These are phyloP conservation scores for Vanilla planifolia DNA, from an alignment of 106 monocot genomes.

Conservation along the genomic window DNA sequence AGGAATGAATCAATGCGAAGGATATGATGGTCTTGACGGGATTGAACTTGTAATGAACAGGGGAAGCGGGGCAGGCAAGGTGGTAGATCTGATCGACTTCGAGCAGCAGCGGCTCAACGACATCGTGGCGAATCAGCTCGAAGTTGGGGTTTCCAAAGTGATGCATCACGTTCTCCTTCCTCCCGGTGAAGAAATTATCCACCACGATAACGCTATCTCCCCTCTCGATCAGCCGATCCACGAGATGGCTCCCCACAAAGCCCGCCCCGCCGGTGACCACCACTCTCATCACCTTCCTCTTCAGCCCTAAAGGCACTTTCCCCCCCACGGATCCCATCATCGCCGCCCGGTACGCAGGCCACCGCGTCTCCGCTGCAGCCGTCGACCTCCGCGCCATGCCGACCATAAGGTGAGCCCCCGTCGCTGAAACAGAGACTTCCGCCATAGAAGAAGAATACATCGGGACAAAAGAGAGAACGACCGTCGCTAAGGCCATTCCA, in stretches of 20 bases:
- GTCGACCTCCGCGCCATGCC: not conserved
- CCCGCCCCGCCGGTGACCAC: slow-evolving; percentile 86
- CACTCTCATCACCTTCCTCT: slow-evolving; percentile 60
- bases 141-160: slow-evolving; percentile 77
- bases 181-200: slow-evolving; percentile 92
- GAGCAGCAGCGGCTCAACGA: slow-evolving; percentile 74
- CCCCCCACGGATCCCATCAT: slow-evolving; percentile 23
- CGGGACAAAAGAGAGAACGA: slow-evolving; percentile 29
- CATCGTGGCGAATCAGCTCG: slow-evolving; percentile 76
- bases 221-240: slow-evolving; percentile 65
- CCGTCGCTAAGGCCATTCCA: slow-evolving; percentile 44
- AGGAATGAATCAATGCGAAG: slow-evolving; percentile 21
- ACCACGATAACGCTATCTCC: slow-evolving; percentile 80
- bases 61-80: slow-evolving; percentile 86
- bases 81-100: slow-evolving; percentile 98
- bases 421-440: not conserved
- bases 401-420: not conserved
- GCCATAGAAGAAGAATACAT: not conserved
- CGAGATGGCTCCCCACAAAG: slow-evolving; percentile 78
- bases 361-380: not conserved
- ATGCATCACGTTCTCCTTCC: slow-evolving; percentile 86
- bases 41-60: slow-evolving; percentile 91
- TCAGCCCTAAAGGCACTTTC: slow-evolving; percentile 66
- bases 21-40: slow-evolving; percentile 94
- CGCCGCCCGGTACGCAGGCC: slow-evolving; percentile 6